Base-by-base conservation (phyloP, 495 filamentous ascomycete species). In the Daldinia decipiens region DNA sequence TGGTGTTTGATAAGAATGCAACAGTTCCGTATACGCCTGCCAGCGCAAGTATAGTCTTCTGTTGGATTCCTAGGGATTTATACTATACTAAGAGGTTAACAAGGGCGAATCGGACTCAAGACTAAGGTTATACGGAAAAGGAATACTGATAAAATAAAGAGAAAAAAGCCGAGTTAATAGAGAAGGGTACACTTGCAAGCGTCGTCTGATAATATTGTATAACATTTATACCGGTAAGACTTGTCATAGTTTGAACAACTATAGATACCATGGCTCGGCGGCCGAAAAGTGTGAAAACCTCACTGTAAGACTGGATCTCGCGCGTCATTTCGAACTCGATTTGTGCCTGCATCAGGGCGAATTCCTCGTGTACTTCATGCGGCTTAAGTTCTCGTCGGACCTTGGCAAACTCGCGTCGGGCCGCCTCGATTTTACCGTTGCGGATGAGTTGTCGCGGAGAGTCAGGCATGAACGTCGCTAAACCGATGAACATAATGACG, bases 281-380 rank as follows among this genome's bases (percentile, higher is more conserved):
- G 26, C 84, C 77, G 64, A 84, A 89, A 21, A 87, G 40, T 52
- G 70, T 79, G 47, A 85, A 88, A 51, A 88, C 83, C 71, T 88
- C 87, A 32, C 71, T 71, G 51, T 82, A 85, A 17, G 85, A 82
- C 26, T 76, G 84, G 67, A 87, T 79, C 73, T 87, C 85, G 21
- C 87, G 76, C 63, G 84, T 77, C 82, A 85, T 87, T 76, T 89
- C 87, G 75, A 85, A 89, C 72, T 89, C 84, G 67, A 89, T 89
- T 75, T 87, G 86, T 1, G 80, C 81, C 68, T 79, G 72, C 86
- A 88, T 89, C 19, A 84, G 72, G 8, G 74, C 74, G 74, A 89
- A 89, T 63, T 89, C 87, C 65, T 85, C 80, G 12, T 83, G 79
- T 34, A 84, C 73, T 62, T 88, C 84, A 45, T 81, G 75, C 19